Percentiles rank a stretch among this genome's conserved stretches.
Conservation (phyloP, 176 grass and related monocot species). For the Otatea glauca region DNA sequence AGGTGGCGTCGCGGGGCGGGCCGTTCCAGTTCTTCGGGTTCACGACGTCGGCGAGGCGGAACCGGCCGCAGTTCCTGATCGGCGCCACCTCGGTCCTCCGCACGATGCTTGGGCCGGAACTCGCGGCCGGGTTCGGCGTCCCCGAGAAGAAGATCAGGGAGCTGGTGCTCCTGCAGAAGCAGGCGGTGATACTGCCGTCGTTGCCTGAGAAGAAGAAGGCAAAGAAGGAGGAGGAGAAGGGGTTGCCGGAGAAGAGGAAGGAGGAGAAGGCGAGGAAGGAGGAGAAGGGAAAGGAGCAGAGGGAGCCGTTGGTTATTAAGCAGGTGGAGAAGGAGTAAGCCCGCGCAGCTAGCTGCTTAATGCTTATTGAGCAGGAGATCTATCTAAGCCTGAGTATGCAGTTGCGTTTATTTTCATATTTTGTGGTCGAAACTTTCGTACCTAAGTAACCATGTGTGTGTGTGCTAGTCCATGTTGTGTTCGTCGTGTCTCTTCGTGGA, state of each 20-base stretch:
- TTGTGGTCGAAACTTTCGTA: background rate
- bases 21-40: slow-evolving; percentile 93
- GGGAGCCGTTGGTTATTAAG: no score
- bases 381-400: slow-evolving; percentile 5
- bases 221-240: background rate
- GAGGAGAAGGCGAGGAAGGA: no score
- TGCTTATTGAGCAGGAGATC: background rate
- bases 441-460: background rate
- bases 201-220: slow-evolving; percentile 34
- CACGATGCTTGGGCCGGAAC: slow-evolving; percentile 68
- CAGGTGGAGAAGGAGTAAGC: no score
- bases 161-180: slow-evolving; percentile 52
- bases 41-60: slow-evolving; percentile 76
- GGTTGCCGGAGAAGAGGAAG: no score
- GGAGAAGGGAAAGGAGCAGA: no score
- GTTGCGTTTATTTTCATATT: background rate
- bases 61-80: slow-evolving; percentile 75
- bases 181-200: slow-evolving; percentile 62
- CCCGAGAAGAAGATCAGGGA: slow-evolving; percentile 50
- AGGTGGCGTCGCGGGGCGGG: slow-evolving; percentile 67
- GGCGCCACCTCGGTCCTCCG: slow-evolving; percentile 63
- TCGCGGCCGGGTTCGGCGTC: slow-evolving; percentile 71
- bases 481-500: background rate
- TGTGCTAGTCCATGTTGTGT: background rate
- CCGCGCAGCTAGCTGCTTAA: no score